Evolutionary conservation across 2,329 filamentous ascomycete genomes (phyloP), one percentile per base, ranked within the genome.

Genomic region (Phyllosticta citribraziliensis): DNA sequence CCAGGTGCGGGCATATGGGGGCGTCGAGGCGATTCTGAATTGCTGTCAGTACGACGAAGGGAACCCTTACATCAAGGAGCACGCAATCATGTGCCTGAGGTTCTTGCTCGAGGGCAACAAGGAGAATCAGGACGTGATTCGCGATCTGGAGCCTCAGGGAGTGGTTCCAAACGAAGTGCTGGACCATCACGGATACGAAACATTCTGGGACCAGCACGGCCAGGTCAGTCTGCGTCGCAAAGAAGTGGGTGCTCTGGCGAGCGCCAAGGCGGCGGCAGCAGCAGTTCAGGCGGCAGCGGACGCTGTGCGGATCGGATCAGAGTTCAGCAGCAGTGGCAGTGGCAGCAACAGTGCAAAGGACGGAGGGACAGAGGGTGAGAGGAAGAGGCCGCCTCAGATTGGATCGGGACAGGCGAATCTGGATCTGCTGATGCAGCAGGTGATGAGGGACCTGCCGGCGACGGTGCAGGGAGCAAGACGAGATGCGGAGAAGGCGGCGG

Each of bases 41-140:
- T 96, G 91, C 74, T 97, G 91, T 68, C 84, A 86, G 33, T 94
- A 94, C 70, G 93, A 97, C 70, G 91, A 93, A 67, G 86, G 96
- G 75, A 97, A 97, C 70, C 91, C 91, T 0, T 97, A 93, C 70
- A 92, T 96, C 65, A 90, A 93, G 68, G 93, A 97, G 73, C 89
- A 84, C 65, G 81, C 83, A 64, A 79, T 79, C 62, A 76, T 84
- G 66, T 86, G 82, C 55, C 66, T 76, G 3, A 68, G 74, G 1
- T 76, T 76, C 59, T 79, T 89, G 5, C 83, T 89, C 75, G 87
- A 89, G 66, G 88, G 87, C 12, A 90, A 86, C 63, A 82, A 86
- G 33, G 86, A 86, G 61, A 89, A 89, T 17, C 87, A 88, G 64
- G 80, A 84, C 33, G 88, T 88, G 67, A 84, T 92, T 58, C 81